Conservation (phyloP, 2,329 filamentous ascomycete genomes). For the Colletotrichum sp. region DNA sequence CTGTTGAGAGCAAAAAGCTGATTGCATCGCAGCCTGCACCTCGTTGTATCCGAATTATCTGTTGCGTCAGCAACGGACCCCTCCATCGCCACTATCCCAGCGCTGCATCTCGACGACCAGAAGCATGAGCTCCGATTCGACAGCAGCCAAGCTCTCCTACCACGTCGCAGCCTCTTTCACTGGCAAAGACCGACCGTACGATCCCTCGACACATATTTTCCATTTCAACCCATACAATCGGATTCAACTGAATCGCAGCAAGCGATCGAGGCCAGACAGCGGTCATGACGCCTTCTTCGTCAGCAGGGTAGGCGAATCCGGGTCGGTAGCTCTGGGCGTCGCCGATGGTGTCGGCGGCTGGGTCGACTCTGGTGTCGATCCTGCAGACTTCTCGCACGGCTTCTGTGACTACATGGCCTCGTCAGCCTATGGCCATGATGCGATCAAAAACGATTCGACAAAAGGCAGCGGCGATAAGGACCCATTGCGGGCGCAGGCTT, state of each 20-base stretch:
- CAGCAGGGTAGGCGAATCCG: conserved; percentile 73
- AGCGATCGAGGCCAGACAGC: conserved; percentile 72
- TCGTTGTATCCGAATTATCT: neutral
- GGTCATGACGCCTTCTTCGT: conserved; percentile 98
- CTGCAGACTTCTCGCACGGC: conserved; percentile 92
- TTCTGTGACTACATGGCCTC: conserved; percentile 93
- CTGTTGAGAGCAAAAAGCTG: neutral
- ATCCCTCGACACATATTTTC: conserved; percentile 72
- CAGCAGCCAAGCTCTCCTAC: conserved; percentile 58
- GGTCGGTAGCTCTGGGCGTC: conserved; percentile 82
- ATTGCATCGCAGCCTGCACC: neutral
- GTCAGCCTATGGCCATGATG: conserved; percentile 65
- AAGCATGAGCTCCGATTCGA: conserved; percentile 2
- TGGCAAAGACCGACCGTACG: conserved; percentile 72
- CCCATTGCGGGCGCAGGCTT: conserved; percentile 27
- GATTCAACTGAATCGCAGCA: conserved; percentile 58
- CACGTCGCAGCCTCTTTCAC: conserved; percentile 77
- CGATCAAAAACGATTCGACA: conserved; percentile 31
- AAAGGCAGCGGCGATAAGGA: conserved; percentile 8
- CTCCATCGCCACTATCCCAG: neutral
- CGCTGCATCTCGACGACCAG: conserved; percentile 3
- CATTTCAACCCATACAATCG: conserved; percentile 72
- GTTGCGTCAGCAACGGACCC: neutral
- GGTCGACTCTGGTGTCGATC: conserved; percentile 90
- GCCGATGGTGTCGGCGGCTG: conserved; percentile 96